These are phyloP conservation scores for Nakazawaea ambrosiae DNA, from an alignment of 805 yeast species.

Conservation along the genomic window DNA sequence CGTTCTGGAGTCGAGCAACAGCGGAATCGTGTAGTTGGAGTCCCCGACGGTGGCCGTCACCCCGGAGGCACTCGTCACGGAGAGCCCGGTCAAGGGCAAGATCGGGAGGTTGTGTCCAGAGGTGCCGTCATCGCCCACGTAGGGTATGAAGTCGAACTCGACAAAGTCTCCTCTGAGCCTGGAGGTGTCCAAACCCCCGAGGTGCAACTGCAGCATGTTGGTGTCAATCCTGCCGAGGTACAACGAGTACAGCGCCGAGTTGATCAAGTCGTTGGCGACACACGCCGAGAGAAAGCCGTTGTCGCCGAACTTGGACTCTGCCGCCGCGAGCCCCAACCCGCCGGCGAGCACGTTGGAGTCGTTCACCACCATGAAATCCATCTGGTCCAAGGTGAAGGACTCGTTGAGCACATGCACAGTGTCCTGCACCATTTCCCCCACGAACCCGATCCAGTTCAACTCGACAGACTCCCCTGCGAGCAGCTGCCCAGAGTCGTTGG, in stretches of 20 bases:
- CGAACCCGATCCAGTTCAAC: conserved; percentile 17
- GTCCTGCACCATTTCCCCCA: conserved; percentile 21
- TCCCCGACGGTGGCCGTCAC: conserved; percentile 20
- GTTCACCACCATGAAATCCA: conserved; percentile 31
- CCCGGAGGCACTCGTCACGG: conserved; percentile 28
- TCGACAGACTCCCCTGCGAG: conserved; percentile 1
- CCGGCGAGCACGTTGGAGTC: conserved; percentile 32
- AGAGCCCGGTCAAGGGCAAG: conserved; percentile 37
- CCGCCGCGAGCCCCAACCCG: conserved; percentile 34
- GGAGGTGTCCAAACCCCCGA: conserved; percentile 53
- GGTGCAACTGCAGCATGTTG: conserved; percentile 30
- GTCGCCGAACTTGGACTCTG: conserved; percentile 11
- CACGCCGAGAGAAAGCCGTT: conserved; percentile 27
- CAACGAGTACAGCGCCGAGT: conserved; percentile 37
- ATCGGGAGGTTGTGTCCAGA: conserved; percentile 27
- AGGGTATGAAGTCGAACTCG: conserved; percentile 43
- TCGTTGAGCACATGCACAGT: conserved; percentile 14
- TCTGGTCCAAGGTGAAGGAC: conserved; percentile 14
- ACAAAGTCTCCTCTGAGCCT: conserved; percentile 40
- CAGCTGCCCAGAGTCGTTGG: conserved; percentile 12
- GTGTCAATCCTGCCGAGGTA: conserved; percentile 25
- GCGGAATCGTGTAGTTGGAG: conserved; percentile 40
- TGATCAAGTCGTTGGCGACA: conserved; percentile 22
- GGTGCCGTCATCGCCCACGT: conserved; percentile 15
- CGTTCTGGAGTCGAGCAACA: conserved; percentile 51